These are phyloP conservation scores for Yamadazyma philogaea DNA, from an alignment of 805 yeast genomes.

Conservation along the genomic window DNA sequence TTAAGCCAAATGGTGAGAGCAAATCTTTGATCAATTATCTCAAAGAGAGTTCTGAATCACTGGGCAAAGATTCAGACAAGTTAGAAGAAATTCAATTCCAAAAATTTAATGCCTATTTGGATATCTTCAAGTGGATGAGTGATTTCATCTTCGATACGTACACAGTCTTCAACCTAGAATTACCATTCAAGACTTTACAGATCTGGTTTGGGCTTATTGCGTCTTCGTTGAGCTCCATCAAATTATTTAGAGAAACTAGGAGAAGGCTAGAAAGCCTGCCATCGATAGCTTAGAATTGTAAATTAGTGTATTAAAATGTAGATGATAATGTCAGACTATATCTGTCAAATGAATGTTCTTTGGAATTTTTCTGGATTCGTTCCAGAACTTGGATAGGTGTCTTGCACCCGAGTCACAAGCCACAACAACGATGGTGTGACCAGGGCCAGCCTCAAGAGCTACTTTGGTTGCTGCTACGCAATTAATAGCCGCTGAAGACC, in stretches of 20 bases:
- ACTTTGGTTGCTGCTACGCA: slow-evolving; percentile 81
- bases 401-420: slow-evolving; percentile 92
- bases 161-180: slow-evolving; percentile 35
- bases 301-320: slow-evolving; percentile 3
- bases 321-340: not conserved
- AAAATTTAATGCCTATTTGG: slow-evolving; percentile 36
- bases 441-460: slow-evolving; percentile 46
- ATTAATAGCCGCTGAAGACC: slow-evolving; percentile 90
- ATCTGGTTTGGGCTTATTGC: slow-evolving; percentile 47
- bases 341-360: slow-evolving; percentile 12
- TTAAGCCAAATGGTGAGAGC: slow-evolving; percentile 16
- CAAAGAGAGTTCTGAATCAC: slow-evolving; percentile 9
- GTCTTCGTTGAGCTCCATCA: slow-evolving; percentile 33
- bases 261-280: not conserved
- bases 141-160: slow-evolving; percentile 41
- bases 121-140: slow-evolving; percentile 36
- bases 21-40: slow-evolving; percentile 10
- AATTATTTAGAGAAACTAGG: slow-evolving; percentile 38
- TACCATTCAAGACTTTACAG: slow-evolving; percentile 40
- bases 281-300: not conserved
- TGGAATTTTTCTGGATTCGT: slow-evolving; percentile 48
- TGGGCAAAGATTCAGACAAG: slow-evolving; percentile 21
- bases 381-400: slow-evolving; percentile 93
- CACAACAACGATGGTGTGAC: slow-evolving; percentile 72
- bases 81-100: slow-evolving; percentile 33